phyloP scores from a whole-genome alignment of 495 filamentous ascomycete genomes.

The Xylaria curta region DNA sequence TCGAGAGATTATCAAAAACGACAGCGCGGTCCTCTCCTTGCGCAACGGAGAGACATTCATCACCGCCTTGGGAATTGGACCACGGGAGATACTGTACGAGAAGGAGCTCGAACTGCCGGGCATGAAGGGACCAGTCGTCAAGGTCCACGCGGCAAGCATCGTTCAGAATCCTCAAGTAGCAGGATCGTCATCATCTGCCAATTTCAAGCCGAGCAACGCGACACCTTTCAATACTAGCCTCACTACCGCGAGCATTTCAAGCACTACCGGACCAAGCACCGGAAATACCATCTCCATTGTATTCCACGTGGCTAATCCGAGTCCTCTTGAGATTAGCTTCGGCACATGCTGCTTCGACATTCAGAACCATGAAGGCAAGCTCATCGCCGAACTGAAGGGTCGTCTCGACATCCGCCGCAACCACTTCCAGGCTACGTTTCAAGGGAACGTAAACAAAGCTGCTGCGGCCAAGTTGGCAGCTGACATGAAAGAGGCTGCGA shows the following conservation, averaged over 20 bases:
- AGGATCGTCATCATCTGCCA: neutral
- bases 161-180: neutral
- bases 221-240: neutral
- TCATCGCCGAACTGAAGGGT: slow-evolving; percentile 39
- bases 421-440: slow-evolving; percentile 27
- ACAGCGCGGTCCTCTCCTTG: slow-evolving; percentile 29
- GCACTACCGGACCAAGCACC: neutral
- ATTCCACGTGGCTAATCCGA: slow-evolving; percentile 37
- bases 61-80: slow-evolving; percentile 24
- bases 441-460: slow-evolving; percentile 27
- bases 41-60: slow-evolving; percentile 36
- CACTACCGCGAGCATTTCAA: neutral
- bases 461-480: slow-evolving; percentile 17
- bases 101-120: slow-evolving; percentile 36
- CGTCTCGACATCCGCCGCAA: slow-evolving; percentile 31
- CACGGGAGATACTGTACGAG: slow-evolving; percentile 33
- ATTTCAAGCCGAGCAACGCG: neutral
- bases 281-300: slow-evolving; percentile 16
- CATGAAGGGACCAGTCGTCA: slow-evolving; percentile 34
- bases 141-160: slow-evolving; percentile 19
- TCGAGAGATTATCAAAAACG: slow-evolving; percentile 23
- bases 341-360: slow-evolving; percentile 42
- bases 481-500: slow-evolving; percentile 19
- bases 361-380: slow-evolving; percentile 25
- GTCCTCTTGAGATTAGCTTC: slow-evolving; percentile 41